A percentile compares a stretch with the other conserved stretches of the same genome.
Conservation (phyloP, 257 asterid species). For the Fraxinus anomala region DNA sequence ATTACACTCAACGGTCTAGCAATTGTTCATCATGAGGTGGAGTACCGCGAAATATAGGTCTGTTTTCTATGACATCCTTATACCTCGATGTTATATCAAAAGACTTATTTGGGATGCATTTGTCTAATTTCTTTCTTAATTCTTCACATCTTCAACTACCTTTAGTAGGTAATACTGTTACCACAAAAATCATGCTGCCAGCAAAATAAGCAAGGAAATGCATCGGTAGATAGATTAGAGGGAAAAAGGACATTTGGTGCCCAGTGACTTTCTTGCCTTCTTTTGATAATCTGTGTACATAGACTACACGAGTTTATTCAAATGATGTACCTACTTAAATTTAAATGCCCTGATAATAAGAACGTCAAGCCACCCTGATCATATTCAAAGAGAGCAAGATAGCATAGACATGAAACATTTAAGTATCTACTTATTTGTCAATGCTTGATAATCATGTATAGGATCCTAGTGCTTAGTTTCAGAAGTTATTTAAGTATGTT, state of each 20-base stretch:
- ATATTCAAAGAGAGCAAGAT: not conserved
- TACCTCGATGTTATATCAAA: not conserved
- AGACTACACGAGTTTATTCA: not conserved
- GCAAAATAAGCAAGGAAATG: not conserved
- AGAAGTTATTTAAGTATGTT: not conserved
- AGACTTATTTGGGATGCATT: not conserved
- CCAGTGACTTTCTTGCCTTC: not conserved
- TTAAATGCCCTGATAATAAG: not conserved
- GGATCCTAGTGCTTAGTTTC: not conserved
- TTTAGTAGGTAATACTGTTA: not conserved
- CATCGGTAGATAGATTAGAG: not conserved
- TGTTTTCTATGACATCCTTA: not conserved
- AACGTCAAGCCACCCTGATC: not conserved
- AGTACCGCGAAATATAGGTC: not conserved
- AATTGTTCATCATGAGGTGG: not conserved
- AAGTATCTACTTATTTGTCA: not conserved
- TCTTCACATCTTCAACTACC: not conserved
- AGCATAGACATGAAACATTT: not conserved
- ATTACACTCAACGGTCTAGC: not conserved
- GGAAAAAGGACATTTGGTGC: not conserved
- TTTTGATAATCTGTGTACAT: not conserved
- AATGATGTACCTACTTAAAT: not conserved
- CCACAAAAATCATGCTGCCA: not conserved
- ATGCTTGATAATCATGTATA: not conserved
- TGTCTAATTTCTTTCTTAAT: not conserved